Conservation (phyloP, 371 early-diverging fungal species). For the Entomophthora muscae region DNA sequence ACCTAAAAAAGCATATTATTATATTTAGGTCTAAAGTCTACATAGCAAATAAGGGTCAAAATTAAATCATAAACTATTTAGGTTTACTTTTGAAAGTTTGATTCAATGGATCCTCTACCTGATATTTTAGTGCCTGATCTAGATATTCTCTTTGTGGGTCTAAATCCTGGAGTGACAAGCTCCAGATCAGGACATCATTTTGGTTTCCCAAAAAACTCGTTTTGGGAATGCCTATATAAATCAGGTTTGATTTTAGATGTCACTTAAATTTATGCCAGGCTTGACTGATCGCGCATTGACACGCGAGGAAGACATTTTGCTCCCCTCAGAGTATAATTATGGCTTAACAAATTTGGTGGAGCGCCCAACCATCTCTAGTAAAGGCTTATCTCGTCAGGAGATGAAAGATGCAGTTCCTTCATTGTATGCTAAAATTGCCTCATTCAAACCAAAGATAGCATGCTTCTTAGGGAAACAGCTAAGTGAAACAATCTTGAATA, state of each 20-base stretch:
- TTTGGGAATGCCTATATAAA: conserved; percentile 53
- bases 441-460: conserved; percentile 35
- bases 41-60: too few relatives aligned
- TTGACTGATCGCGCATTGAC: conserved; percentile 12
- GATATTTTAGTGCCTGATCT: conserved; percentile 43
- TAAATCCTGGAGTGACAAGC: conserved; percentile 52
- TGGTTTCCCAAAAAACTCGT: conserved; percentile 49
- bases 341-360: conserved; percentile 52
- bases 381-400: conserved; percentile 34
- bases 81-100: too few relatives aligned
- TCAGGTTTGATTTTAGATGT: conserved; percentile 26
- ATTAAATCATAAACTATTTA: too few relatives aligned
- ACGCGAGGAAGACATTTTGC: conserved; percentile 26
- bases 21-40: too few relatives aligned
- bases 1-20: too few relatives aligned
- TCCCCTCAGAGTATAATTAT: conserved; percentile 27
- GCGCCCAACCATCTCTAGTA: conserved; percentile 29
- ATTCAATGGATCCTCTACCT: conserved; percentile 20
- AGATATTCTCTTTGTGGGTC: conserved; percentile 55
- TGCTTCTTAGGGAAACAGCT: conserved; percentile 43
- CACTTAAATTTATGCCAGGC: not conserved
- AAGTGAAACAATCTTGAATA: not conserved
- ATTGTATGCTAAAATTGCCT: conserved; percentile 35
- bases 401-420: conserved; percentile 35
- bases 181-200: conserved; percentile 44